Percentiles rank a stretch among this genome's conserved stretches.
These are phyloP conservation scores for Arthrobotrys sinensis DNA, from an alignment of 2,329 filamentous ascomycete genomes.

Conservation along the genomic window DNA sequence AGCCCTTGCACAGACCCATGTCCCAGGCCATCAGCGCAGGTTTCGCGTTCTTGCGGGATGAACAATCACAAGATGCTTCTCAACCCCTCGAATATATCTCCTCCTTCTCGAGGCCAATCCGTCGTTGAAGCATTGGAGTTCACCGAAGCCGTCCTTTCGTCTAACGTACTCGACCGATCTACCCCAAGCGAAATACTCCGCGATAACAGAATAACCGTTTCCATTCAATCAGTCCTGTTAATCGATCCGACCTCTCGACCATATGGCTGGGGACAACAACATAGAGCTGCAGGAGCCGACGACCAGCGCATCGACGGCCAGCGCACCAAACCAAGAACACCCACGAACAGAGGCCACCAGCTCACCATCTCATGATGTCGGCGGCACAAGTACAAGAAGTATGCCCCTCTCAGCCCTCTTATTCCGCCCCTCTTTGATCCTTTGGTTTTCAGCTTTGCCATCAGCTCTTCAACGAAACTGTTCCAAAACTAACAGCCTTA, in stretches of 20 bases:
- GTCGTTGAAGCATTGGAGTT: not conserved
- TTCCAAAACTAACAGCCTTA: conserved; percentile 52
- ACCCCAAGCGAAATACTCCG: not conserved
- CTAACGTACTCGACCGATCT: not conserved
- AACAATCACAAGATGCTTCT: conserved; percentile 22
- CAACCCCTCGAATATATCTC: conserved; percentile 11
- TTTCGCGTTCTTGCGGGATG: conserved; percentile 47
- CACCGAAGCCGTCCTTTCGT: not conserved
- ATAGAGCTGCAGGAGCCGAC: conserved; percentile 32
- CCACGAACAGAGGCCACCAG: conserved; percentile 31
- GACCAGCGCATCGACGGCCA: conserved; percentile 31
- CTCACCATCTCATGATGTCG: conserved; percentile 33
- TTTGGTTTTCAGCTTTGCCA: conserved; percentile 1
- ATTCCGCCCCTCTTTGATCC: conserved; percentile 19
- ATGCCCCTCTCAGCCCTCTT: not conserved
- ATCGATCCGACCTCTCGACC: not conserved
- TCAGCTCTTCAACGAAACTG: not conserved
- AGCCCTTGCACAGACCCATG: conserved; percentile 16
- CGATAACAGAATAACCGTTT: not conserved
- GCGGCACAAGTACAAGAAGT: conserved; percentile 24
- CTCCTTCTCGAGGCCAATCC: conserved; percentile 4
- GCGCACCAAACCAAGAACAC: conserved; percentile 45
- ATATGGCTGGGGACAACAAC: conserved; percentile 45
- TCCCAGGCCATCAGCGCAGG: not conserved
- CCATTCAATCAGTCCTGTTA: not conserved